Conservation (phyloP, 371 early-diverging fungal species). For the Syncephalastrum sp. region DNA sequence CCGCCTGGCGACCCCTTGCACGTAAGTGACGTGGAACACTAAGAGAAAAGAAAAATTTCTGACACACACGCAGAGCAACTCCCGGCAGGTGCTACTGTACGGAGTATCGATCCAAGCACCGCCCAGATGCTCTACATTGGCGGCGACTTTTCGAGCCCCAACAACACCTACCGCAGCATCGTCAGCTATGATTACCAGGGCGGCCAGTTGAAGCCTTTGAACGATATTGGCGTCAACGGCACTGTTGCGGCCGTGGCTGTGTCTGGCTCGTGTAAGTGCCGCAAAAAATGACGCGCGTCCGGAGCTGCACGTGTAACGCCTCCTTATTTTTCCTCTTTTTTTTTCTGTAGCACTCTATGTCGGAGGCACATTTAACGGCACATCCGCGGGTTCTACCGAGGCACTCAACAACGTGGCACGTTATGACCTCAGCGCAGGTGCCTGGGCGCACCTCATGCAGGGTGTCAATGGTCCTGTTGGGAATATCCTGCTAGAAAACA, state of each 20-base stretch:
- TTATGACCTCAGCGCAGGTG: constrained; percentile 16
- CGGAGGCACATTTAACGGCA: constrained; percentile 35
- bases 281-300: background rate
- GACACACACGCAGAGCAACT: constrained; percentile 28
- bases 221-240: constrained; percentile 25
- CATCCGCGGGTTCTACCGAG: constrained; percentile 2
- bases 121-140: constrained; percentile 35
- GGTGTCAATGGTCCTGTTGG: constrained; percentile 32
- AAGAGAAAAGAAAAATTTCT: constrained; percentile 3
- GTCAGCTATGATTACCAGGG: constrained; percentile 28
- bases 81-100: constrained; percentile 22
- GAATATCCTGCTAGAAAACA: constrained; percentile 16
- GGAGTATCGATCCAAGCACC: constrained; percentile 24
- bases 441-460: constrained; percentile 29
- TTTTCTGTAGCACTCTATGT: constrained; percentile 24
- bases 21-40: constrained; percentile 10
- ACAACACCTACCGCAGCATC: constrained; percentile 24
- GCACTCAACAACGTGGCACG: constrained; percentile 29
- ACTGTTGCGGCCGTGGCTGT: constrained; percentile 19
- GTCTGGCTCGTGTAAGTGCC: constrained; percentile 21
- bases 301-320: background rate
- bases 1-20: constrained; percentile 34
- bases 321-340: background rate
- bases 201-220: constrained; percentile 19
- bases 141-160: constrained; percentile 28